These are phyloP conservation scores for Obba rivulosa DNA, from an alignment of 768 basidiomycete genomes.

Conservation along the genomic window DNA sequence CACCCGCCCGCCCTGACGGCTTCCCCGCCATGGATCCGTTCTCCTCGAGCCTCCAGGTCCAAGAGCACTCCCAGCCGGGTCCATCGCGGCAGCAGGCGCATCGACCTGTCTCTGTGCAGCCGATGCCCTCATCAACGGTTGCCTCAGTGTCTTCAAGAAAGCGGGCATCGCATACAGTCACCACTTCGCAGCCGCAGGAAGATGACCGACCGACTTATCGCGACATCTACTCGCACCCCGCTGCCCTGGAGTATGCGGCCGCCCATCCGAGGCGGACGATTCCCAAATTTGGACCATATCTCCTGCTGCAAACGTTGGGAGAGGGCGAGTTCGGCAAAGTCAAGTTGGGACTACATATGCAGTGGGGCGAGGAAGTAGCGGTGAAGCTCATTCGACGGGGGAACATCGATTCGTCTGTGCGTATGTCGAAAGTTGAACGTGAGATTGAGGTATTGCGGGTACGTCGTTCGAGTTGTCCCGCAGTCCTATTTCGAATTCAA, in stretches of 20 bases:
- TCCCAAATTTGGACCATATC: constrained; percentile 92
- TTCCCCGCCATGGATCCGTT: constrained; percentile 23
- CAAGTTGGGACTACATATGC: constrained; percentile 90
- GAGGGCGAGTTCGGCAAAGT: constrained; percentile 99
- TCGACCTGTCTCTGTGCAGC: constrained; percentile 59
- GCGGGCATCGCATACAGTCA: constrained; percentile 70
- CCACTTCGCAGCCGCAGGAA: constrained; percentile 43
- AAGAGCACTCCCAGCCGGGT: constrained; percentile 37
- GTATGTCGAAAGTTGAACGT: constrained; percentile 93
- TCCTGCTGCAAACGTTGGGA: constrained; percentile 92
- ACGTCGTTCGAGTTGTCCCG: constrained; percentile 26
- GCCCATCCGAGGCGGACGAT: constrained; percentile 84
- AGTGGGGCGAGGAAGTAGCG: constrained; percentile 97
- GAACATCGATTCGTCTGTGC: constrained; percentile 78
- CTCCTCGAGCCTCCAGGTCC: constrained; percentile 35
- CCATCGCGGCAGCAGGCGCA: constrained; percentile 38
- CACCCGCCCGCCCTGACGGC: constrained; percentile 1
- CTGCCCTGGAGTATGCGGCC: constrained; percentile 75
- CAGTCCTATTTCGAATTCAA: background rate
- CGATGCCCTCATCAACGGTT: constrained; percentile 35
- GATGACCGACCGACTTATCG: constrained; percentile 48
- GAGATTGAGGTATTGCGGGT: constrained; percentile 98
- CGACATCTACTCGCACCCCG: constrained; percentile 82
- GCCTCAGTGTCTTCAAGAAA: constrained; percentile 40
- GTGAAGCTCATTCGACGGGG: constrained; percentile 94